Conservation (phyloP, 495 filamentous ascomycete species). For the Neurospora hispaniola region DNA sequence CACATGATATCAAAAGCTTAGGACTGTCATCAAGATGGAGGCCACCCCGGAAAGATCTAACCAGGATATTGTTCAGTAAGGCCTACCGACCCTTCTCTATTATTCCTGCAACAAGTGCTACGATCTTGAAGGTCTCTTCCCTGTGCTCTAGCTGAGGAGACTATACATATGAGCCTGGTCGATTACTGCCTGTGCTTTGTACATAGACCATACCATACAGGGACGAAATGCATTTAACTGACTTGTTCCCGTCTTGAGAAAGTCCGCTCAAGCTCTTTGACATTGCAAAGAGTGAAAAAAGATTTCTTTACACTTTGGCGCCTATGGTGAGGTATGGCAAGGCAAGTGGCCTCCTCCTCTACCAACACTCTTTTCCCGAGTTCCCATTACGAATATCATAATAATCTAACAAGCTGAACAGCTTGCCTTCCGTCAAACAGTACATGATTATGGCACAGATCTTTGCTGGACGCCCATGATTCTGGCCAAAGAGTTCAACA, state of each 20-base stretch:
- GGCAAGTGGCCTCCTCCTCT: constrained; percentile 14
- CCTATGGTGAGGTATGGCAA: constrained; percentile 64
- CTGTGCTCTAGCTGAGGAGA: not conserved
- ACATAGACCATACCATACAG: not conserved
- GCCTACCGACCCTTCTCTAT: not conserved
- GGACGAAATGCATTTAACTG: constrained; percentile 6
- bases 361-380: not conserved
- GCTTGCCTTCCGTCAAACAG: constrained; percentile 54
- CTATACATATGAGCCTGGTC: not conserved
- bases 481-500: constrained; percentile 59
- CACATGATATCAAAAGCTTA: not conserved
- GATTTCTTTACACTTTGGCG: constrained; percentile 47
- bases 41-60: not conserved
- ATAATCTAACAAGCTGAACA: constrained; percentile 6
- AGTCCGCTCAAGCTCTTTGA: constrained; percentile 52
- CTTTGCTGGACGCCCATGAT: constrained; percentile 63
- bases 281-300: constrained; percentile 36
- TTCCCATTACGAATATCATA: not conserved
- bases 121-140: not conserved
- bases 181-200: not conserved
- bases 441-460: constrained; percentile 48
- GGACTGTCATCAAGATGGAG: not conserved
- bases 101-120: not conserved
- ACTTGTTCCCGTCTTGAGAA: not conserved
- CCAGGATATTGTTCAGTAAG: constrained; percentile 20